phyloP scores from a whole-genome alignment of 2,329 filamentous ascomycete species.

The Fusarium sp. region DNA sequence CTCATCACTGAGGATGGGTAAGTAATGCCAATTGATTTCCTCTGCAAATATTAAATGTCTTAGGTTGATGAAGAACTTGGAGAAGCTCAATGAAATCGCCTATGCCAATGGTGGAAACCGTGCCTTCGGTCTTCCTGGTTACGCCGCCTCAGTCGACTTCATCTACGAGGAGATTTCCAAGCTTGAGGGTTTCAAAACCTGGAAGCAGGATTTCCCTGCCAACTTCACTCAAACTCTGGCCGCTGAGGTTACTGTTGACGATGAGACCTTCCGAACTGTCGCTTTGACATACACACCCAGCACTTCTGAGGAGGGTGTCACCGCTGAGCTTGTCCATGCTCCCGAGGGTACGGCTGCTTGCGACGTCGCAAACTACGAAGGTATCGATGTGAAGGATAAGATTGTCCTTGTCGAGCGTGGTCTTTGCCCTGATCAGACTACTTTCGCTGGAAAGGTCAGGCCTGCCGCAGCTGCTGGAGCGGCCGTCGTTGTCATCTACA shows the following conservation, averaged over 20 bases:
- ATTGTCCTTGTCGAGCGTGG: slow-evolving; percentile 51
- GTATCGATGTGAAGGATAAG: slow-evolving; percentile 46
- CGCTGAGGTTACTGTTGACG: slow-evolving; percentile 44
- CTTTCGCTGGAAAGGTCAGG: slow-evolving; percentile 49
- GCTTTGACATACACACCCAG: slow-evolving; percentile 50
- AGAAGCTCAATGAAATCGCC: slow-evolving; percentile 48
- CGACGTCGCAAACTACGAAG: slow-evolving; percentile 43
- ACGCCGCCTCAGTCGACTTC: slow-evolving; percentile 52
- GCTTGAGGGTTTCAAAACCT: slow-evolving; percentile 44
- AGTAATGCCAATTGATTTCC: fast-evolving
- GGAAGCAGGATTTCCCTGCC: slow-evolving; percentile 50
- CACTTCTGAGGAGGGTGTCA: slow-evolving; percentile 49
- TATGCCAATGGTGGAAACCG: slow-evolving; percentile 50
- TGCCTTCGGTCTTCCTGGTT: slow-evolving; percentile 49
- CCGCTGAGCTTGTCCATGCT: slow-evolving; percentile 42
- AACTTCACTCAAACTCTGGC: slow-evolving; percentile 44
- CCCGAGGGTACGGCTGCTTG: slow-evolving; percentile 47
- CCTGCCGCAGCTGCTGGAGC: slow-evolving; percentile 49
- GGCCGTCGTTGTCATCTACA: slow-evolving; percentile 49
- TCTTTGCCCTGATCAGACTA: slow-evolving; percentile 47
- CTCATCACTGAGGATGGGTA: slow-evolving; percentile 44
- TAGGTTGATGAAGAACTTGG: slow-evolving; percentile 45
- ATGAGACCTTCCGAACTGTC: slow-evolving; percentile 43
- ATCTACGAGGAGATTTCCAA: slow-evolving; percentile 47
- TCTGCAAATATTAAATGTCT: neutral